phyloP scores from a whole-genome alignment of 352 stramenopile species.

The Globisporangium paroecandrum region DNA sequence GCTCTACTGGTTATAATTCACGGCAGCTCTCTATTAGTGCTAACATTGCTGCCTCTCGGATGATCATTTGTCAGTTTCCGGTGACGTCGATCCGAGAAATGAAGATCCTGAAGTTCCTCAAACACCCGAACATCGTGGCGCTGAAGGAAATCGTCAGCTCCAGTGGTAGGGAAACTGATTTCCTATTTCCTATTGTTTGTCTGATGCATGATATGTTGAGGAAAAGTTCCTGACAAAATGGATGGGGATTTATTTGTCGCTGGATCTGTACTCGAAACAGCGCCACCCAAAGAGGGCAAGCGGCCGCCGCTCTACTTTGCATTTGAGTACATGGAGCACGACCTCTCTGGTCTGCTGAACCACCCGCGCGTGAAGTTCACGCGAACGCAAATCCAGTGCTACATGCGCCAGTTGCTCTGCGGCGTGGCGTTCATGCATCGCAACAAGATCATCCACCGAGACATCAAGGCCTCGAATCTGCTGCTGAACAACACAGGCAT shows the following conservation, averaged over 20 bases:
- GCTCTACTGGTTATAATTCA: neutral
- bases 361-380: slow-evolving; percentile 80
- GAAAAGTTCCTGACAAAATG: neutral
- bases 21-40: neutral
- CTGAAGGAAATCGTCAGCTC: slow-evolving; percentile 95
- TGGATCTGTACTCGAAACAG: slow-evolving; percentile 24
- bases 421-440: slow-evolving; percentile 86
- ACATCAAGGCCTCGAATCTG: slow-evolving; percentile 87
- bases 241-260: neutral
- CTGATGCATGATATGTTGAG: neutral
- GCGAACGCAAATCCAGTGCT: slow-evolving; percentile 84
- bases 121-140: slow-evolving; percentile 93
- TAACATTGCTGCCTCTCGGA: neutral
- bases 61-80: slow-evolving; percentile 67
- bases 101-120: slow-evolving; percentile 96
- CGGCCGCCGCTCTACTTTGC: slow-evolving; percentile 82
- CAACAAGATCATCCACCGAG: slow-evolving; percentile 85
- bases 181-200: neutral
- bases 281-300: slow-evolving; percentile 78
- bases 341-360: slow-evolving; percentile 80
- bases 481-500: slow-evolving; percentile 82
- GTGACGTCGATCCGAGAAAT: slow-evolving; percentile 97
- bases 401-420: slow-evolving; percentile 81
- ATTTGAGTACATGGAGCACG: slow-evolving; percentile 87
- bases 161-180: slow-evolving; percentile 33